Evolutionary conservation across 2,329 filamentous ascomycete genomes (phyloP), one percentile per base, ranked within the genome.

Genomic region (Xylariaceae sp.): DNA sequence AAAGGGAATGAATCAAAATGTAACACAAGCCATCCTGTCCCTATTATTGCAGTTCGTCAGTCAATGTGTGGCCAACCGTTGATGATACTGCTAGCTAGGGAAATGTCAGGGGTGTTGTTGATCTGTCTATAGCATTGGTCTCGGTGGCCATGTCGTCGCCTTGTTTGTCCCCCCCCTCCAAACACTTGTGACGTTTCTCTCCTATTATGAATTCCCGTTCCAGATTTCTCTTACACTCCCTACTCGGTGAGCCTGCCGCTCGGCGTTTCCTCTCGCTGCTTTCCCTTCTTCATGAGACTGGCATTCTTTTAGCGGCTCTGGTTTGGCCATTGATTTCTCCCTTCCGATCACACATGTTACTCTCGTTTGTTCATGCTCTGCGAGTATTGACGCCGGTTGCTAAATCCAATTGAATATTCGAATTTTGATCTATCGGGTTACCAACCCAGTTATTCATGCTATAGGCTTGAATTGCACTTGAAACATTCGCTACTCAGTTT

Each of bases 311-410:
- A 46, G 45, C 43, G 37, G 27, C 50, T 40, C 36, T 45, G 39
- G 43, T 48, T 33, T 51, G 37, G 37, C 35, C 13, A 44, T 50
- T 33, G 18, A 21, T 39, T 36, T 20, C 18, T 33, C 20, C 35
- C 24, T 59, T 48, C 42, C 55, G n/a, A 20, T 40, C 6, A 18
- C 33, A 37, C 32, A 10, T n/a, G n/a, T n/a, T n/a, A n/a, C 53
- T 39, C 32, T 64, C 57, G 32, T 62, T 60, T 49, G 20, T 9
- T 36, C 20, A 55, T 51, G 56, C 63, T 66, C 53, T 61, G 62
- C 32, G 53, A 64, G 62, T 52, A 57, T 56, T 47, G 37, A 51
- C 36, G 13, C 36, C 30, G 26, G n/a, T 43, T 42, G 16, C 21
- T 26, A 13, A 11, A 8, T 37, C 35, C 13, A 13, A 27, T 16